phyloP scores from a whole-genome alignment of 139 green algal genomes.

The Volvox reticuliferus region DNA sequence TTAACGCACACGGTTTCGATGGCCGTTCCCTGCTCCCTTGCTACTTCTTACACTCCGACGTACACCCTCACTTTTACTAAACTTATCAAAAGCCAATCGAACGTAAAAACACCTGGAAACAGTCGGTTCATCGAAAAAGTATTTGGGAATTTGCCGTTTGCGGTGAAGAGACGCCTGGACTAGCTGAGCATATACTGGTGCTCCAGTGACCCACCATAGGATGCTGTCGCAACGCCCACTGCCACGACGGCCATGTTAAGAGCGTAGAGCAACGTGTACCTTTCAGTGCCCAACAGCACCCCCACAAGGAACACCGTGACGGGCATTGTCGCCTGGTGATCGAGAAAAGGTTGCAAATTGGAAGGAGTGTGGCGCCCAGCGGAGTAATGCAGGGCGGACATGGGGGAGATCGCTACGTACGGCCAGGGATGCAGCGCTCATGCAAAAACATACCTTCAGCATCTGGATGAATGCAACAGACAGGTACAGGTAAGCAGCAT shows the following conservation, averaged over 20 bases:
- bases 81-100: too few species aligned
- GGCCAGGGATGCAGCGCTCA: not conserved
- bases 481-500: constrained; percentile 96
- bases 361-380: not conserved
- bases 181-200: too few species aligned
- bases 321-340: constrained; percentile 58
- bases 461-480: constrained; percentile 97
- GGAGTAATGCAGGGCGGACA: not conserved
- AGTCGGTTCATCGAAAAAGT: too few species aligned
- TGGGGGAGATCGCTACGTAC: not conserved
- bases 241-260: constrained; percentile 87
- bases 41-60: too few species aligned
- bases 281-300: constrained; percentile 79
- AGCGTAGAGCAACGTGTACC: constrained; percentile 54
- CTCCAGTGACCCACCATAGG: constrained; percentile 58
- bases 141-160: too few species aligned
- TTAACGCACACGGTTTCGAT: too few species aligned
- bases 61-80: too few species aligned
- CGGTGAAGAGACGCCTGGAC: too few species aligned
- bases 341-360: not conserved
- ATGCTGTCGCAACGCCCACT: constrained; percentile 78
- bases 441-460: constrained; percentile 78
- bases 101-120: too few species aligned
- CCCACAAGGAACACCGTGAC: constrained; percentile 57
- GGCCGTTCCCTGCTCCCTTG: too few species aligned